Percentiles rank a stretch among this genome's conserved stretches.
phyloP scores from a whole-genome alignment of 2,329 filamentous ascomycete genomes.

The Daldinia eschscholtzii region DNA sequence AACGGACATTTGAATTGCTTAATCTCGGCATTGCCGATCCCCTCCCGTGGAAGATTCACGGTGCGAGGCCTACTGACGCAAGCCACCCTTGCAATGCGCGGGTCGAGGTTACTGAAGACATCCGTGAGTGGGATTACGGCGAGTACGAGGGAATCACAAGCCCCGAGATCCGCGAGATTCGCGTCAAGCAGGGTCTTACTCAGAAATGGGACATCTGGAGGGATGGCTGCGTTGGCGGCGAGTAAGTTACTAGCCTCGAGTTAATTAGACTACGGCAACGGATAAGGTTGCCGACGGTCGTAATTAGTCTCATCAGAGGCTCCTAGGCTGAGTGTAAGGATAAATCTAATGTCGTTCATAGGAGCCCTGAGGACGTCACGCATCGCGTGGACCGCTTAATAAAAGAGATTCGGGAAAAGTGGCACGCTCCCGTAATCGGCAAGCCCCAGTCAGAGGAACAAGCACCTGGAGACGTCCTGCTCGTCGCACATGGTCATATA shows the following conservation, averaged over 20 bases:
- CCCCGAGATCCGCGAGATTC: slow-evolving; percentile 72
- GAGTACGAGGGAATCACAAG: slow-evolving; percentile 86
- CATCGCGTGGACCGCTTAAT: slow-evolving; percentile 81
- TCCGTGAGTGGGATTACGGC: slow-evolving; percentile 90
- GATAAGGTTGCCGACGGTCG: not conserved
- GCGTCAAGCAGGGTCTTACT: slow-evolving; percentile 67
- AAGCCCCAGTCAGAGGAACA: slow-evolving; percentile 58
- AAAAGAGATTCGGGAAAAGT: slow-evolving; percentile 75
- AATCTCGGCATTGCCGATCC: slow-evolving; percentile 76
- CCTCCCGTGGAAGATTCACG: slow-evolving; percentile 76
- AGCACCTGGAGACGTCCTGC: slow-evolving; percentile 73
- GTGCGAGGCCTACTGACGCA: slow-evolving; percentile 52
- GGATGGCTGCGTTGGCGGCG: slow-evolving; percentile 88
- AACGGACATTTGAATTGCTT: slow-evolving; percentile 90
- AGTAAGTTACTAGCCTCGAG: slow-evolving; percentile 65
- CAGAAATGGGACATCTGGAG: slow-evolving; percentile 86
- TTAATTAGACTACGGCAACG: not conserved
- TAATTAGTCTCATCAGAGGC: not conserved
- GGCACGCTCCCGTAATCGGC: slow-evolving; percentile 73
- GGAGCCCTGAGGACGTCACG: slow-evolving; percentile 79
- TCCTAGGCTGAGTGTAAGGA: not conserved
- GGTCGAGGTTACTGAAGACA: slow-evolving; percentile 76
- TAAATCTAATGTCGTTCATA: slow-evolving; percentile 49
- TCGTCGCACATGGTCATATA: slow-evolving; percentile 93
- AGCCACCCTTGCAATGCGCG: slow-evolving; percentile 67